Base-by-base conservation (phyloP, 768 basidiomycete species). In the Kwoniella sp. region DNA sequence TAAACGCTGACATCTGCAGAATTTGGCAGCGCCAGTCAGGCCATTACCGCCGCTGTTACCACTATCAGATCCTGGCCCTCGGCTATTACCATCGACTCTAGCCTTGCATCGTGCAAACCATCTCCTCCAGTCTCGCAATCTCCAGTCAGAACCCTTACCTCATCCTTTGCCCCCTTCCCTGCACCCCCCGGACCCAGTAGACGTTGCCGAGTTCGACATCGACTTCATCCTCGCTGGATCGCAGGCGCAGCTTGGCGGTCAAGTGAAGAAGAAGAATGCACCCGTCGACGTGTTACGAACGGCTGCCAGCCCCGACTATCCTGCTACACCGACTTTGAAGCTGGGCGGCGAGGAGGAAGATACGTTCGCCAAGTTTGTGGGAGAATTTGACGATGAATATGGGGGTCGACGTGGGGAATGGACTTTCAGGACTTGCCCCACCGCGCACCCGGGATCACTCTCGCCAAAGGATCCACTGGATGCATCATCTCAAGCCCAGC, bases 211-310 rank as follows among this genome's bases (percentile, higher is more conserved):
- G 50, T 81, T 82, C 62, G 82, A 82, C 68, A 76, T 82, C 47
- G 80, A 81, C 52, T 82, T 81, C 65, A 82, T 82, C 67, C 75
- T 82, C 13, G 74, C 79, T 31, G 81, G 78, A 1, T 76, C 76
- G 0, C 69, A 63, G 55, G 69, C 76, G 2, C 76, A 78, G 58
- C 61, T 78, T 7, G 76, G 73, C 45, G 66, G 70, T 13, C 65
- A 72, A 28, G 65, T 53, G 34, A 61, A 57, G 54, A 53, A 55
- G 23, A 72, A 68, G 52, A 70, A 70, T 34, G 56, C 66, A 15
- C 66, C 58, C 12, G 34, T 58, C 55, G 70, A 68, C 58, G 30
- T 61, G 17, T 28, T 58, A 1, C 30, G 58, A 25, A 50, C 60
- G 31, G 37, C 58, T 37, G 29, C 63, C 3, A 59, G 57, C 29